phyloP scores from a whole-genome alignment of 1,284 basidiomycete species.

The Lignosus rhinocerotis region DNA sequence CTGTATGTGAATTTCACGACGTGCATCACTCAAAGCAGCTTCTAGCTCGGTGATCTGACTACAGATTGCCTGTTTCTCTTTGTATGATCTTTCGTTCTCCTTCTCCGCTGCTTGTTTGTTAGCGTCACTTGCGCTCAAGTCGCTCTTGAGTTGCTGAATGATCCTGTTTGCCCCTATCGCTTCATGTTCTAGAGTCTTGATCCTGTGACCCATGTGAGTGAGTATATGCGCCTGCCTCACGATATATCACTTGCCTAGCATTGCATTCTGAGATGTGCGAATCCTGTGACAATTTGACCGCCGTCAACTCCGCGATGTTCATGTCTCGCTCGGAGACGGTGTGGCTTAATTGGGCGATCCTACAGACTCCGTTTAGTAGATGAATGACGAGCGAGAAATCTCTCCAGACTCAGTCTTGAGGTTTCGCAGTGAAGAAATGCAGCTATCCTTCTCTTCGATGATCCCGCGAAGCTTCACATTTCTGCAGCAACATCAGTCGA shows the following conservation, averaged over 20 bases:
- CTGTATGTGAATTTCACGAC: slow-evolving; percentile 28
- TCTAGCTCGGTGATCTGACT: slow-evolving; percentile 12
- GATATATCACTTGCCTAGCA: background rate
- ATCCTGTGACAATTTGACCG: slow-evolving; percentile 4
- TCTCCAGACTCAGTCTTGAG: slow-evolving; percentile 16
- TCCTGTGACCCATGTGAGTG: slow-evolving; percentile 21
- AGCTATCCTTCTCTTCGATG: slow-evolving; percentile 17
- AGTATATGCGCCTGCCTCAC: background rate
- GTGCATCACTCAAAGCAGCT: slow-evolving; percentile 16
- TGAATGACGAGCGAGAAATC: background rate
- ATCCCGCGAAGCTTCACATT: slow-evolving; percentile 5
- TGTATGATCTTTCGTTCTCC: slow-evolving; percentile 8
- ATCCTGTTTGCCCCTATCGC: slow-evolving; percentile 19
- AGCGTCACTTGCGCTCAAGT: slow-evolving; percentile 30
- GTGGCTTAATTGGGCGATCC: slow-evolving; percentile 1
- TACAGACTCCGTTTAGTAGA: background rate
- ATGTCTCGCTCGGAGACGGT: slow-evolving; percentile 2
- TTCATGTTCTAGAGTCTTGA: slow-evolving; percentile 24
- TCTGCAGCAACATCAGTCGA: background rate
- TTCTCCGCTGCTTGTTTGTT: slow-evolving; percentile 18
- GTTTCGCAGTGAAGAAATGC: slow-evolving; percentile 11
- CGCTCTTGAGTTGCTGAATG: slow-evolving; percentile 31
- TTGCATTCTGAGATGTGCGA: slow-evolving; percentile 4
- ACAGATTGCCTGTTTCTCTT: slow-evolving; percentile 17
- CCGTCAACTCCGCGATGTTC: slow-evolving; percentile 3